Evolutionary conservation across 2,329 filamentous ascomycete species (phyloP).

Genomic region (Coleophoma eucalyptorum): DNA sequence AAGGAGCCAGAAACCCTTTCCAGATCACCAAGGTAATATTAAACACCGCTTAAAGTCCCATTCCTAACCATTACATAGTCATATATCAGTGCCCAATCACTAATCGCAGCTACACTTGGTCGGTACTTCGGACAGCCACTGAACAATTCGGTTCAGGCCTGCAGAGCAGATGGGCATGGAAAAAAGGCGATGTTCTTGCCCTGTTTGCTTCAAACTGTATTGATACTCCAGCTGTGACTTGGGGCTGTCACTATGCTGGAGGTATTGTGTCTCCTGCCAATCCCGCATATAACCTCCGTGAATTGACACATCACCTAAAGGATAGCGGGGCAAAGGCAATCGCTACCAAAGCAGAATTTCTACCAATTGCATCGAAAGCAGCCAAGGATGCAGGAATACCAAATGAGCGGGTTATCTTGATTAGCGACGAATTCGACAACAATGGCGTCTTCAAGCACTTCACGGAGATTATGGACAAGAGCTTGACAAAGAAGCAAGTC

Average conservation of each 20-base stretch:
- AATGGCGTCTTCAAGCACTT: conserved; percentile 64
- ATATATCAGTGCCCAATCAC: background rate
- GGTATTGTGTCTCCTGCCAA: conserved; percentile 77
- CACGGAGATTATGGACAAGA: conserved; percentile 58
- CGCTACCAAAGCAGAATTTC: conserved; percentile 63
- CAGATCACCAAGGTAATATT: background rate
- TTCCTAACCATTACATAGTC: background rate
- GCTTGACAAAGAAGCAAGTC: conserved; percentile 54
- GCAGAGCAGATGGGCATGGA: conserved; percentile 69
- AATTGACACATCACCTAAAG: conserved; percentile 76
- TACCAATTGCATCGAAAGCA: conserved; percentile 61
- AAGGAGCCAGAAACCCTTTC: background rate
- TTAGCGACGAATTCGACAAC: conserved; percentile 64
- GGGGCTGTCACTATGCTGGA: conserved; percentile 77
- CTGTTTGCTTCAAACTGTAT: conserved; percentile 81
- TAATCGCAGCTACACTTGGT: background rate
- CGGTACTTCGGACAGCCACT: background rate
- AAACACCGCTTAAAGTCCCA: too few species aligned
- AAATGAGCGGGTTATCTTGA: conserved; percentile 64
- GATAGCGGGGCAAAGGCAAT: conserved; percentile 71
- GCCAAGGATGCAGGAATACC: conserved; percentile 65
- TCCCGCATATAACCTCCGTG: conserved; percentile 77
- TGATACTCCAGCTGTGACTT: conserved; percentile 71
- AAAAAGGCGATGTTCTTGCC: conserved; percentile 74
- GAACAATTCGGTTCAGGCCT: conserved; percentile 68